Evolutionary conservation across 164 flowering plant genomes (phyloP).

Genomic region (Euptelea pleiosperma): DNA sequence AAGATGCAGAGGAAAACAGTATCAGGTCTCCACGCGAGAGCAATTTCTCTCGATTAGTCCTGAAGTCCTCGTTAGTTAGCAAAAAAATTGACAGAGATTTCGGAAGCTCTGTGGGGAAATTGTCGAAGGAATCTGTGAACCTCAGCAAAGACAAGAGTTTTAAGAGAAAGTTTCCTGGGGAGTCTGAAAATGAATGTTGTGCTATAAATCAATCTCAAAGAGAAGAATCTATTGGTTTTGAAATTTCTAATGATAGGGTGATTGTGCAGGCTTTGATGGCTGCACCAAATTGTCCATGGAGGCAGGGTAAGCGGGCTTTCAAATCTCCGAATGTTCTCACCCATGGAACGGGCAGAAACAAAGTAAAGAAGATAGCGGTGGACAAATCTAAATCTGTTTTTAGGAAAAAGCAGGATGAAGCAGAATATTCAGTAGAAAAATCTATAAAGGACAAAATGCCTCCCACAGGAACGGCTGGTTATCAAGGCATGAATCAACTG

Average conservation of each 20-base stretch:
- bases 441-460: constrained; percentile 11
- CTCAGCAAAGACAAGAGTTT: constrained; percentile 6
- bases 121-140: neutral
- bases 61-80: neutral
- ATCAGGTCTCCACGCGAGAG: neutral
- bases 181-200: constrained; percentile 1
- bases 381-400: constrained; percentile 9
- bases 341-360: constrained; percentile 14
- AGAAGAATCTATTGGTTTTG: constrained; percentile 9
- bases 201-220: constrained; percentile 2
- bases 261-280: constrained; percentile 52
- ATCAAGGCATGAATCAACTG: constrained; percentile 7
- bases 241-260: constrained; percentile 14
- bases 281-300: constrained; percentile 47
- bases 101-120: neutral
- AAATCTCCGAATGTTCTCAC: constrained; percentile 9
- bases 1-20: constrained; percentile 5
- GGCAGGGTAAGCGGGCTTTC: constrained; percentile 20
- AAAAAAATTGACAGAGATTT: constrained; percentile 3
- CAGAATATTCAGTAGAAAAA: constrained; percentile 8
- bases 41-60: neutral
- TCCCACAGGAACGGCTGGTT: constrained; percentile 8
- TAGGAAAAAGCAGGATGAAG: constrained; percentile 8
- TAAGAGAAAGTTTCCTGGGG: constrained; percentile 12
- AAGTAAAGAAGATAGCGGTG: constrained; percentile 30